Evolutionary conservation across 257 asterid genomes (phyloP), one percentile per base, ranked within the genome.

Genomic region (Plantago major): DNA sequence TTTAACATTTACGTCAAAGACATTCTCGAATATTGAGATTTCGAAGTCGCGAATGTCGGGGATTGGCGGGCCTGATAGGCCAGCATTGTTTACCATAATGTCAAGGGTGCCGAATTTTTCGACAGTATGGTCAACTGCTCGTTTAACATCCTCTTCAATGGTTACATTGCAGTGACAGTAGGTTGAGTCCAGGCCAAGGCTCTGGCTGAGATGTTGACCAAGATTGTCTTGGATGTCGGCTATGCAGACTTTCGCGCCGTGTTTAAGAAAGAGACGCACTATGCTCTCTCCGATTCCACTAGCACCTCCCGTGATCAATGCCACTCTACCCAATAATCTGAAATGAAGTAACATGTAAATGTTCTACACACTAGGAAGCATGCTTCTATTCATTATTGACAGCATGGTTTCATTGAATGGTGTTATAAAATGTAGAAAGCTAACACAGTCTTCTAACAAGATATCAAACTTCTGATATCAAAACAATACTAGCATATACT

Each of bases 261-360:
- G 99, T 66, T 69, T 75, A 65, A 74, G 85, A 65, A 93, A 82
- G 42, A 83, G 67, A 0, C 81, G 90, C 44, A 83, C 94, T 5
- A 82, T 93, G 85, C 92, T 83, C 77, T 83, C 97, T 15, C 99
- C 97, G 18, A 89, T 89, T 55, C 99, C 99, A 51, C 63, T 46
- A 11, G 96, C 96, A 45, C 99, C 99, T 62, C 99, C 97, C 1
- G 96, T 93, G 60, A 89, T 94, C 63, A 93, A 58, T 42, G 97
- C 94, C 13, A 85, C 97, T 82, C 74, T 83, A 49, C 97, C 99
- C 6, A 71, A 65, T 69, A 93, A 79, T 77, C 97, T 87, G 81
- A 58, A 58, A 72, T 44, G 16, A 68, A 10, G 45, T 17, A 49
- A 5, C 46, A 55, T 51, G 57, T 33, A 33, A 33, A 66, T 55